These are phyloP conservation scores for Ogataea nitratoaversa DNA, from an alignment of 805 yeast genomes.

Conservation along the genomic window DNA sequence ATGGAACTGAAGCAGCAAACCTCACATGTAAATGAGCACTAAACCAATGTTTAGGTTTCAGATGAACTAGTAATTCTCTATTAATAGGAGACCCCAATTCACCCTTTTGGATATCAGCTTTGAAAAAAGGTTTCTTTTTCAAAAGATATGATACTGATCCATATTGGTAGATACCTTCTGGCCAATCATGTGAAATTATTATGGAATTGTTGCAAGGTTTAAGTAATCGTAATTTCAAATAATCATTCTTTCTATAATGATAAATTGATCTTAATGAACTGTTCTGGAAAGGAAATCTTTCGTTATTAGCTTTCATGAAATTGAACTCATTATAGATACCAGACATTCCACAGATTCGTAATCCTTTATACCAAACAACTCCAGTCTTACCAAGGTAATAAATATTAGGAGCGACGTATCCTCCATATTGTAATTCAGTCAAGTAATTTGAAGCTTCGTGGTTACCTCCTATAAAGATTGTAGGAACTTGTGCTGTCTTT, in stretches of 20 bases:
- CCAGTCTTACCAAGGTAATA: slow-evolving; percentile 81
- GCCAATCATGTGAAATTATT: slow-evolving; percentile 92
- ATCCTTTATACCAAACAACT: slow-evolving; percentile 67
- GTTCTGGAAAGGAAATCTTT: slow-evolving; percentile 44
- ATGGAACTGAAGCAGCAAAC: slow-evolving; percentile 52
- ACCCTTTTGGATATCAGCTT: slow-evolving; percentile 53
- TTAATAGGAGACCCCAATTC: slow-evolving; percentile 72
- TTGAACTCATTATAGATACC: slow-evolving; percentile 70
- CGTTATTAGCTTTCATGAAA: slow-evolving; percentile 38
- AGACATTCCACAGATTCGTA: slow-evolving; percentile 75
- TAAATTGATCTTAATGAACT: slow-evolving; percentile 55
- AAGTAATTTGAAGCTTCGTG: slow-evolving; percentile 86
- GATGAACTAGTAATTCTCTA: slow-evolving; percentile 44
- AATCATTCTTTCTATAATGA: slow-evolving; percentile 68
- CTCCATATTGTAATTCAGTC: slow-evolving; percentile 73
- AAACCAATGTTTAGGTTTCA: slow-evolving; percentile 75
- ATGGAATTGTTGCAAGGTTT: slow-evolving; percentile 39
- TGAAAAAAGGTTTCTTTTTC: slow-evolving; percentile 61
- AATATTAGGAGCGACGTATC: slow-evolving; percentile 88
- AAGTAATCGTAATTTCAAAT: slow-evolving; percentile 48
- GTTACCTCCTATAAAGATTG: slow-evolving; percentile 90
- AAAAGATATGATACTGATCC: slow-evolving; percentile 58
- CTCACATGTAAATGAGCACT: slow-evolving; percentile 85
- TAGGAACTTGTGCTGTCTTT: slow-evolving; percentile 64
- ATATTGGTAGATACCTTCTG: slow-evolving; percentile 63